Base-by-base conservation (phyloP, 805 yeast genomes). In the Lipomyces mesembrius region DNA sequence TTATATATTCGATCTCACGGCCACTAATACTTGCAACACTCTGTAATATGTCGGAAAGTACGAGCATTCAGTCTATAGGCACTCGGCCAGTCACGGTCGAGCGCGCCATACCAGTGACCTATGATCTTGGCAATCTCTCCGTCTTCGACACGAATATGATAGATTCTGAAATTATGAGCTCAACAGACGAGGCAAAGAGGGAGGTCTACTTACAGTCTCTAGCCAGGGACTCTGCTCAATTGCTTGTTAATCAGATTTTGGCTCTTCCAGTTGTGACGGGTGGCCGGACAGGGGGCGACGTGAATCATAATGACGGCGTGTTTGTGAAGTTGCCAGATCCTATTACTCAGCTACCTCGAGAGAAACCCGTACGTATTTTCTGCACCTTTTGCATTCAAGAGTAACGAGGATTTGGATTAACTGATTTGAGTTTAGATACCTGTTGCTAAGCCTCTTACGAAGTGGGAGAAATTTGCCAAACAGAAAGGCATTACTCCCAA, bases 381-480 rank as follows among this genome's bases (percentile, higher is more conserved):
- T 43, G 20, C 46, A 11, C 29, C 6, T 55, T 55, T 37, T 37
- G 17, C 32, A 12, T 39, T 27, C 29, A 14, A 20, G 17, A 14
- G 22, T 59, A 9, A 37, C 29, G 11, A n/a, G 7, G 35, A 20
- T 59, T 46, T 14, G 29, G 0, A 1, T 20, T 12, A 20, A n/a
- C 61, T 63, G 56, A 58, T 55, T 7, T 34, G 17, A 8, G 35
- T 46, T 25, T 46, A 64, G 67, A 80, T 95, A 74, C 99, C 99
- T 66, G 93, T 92, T 80, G 87, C 91, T 63, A 95, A 91, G 82
- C 89, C 94, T 63, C 90, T 88, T 74, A 93, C 99, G 72, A 92
- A 88, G 81, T 95, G 99, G 99, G 97, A 95, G 81, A 85, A 85
- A 76, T 95, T 95, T 82, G 99, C 99, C 71, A 90, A 90, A 67